Conservation (phyloP, 257 asterid species). For the Ilex asprella region DNA sequence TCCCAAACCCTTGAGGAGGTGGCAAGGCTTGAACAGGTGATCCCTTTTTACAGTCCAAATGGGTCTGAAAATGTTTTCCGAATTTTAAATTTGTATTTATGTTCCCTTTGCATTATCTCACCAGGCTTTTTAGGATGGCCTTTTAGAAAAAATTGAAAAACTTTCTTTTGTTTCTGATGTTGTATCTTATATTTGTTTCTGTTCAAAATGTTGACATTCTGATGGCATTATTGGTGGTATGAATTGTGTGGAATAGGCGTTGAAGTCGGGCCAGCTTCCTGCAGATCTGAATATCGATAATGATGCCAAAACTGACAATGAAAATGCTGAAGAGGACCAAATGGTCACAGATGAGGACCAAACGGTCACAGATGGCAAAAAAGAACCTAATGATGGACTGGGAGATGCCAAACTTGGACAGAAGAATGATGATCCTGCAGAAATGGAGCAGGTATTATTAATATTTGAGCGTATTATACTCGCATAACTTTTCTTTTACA, state of each 20-base stretch:
- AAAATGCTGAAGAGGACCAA: constrained; percentile 41
- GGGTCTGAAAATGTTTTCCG: neutral
- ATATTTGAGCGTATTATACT: neutral
- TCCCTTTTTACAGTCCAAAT: neutral
- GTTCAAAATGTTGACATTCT: too few relatives aligned
- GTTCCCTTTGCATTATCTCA: neutral
- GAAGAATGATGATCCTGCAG: constrained; percentile 54
- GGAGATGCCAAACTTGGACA: constrained; percentile 36
- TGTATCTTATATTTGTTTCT: too few relatives aligned
- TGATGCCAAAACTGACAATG: constrained; percentile 35
- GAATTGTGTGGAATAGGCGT: constrained; percentile 48
- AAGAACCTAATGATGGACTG: constrained; percentile 32
- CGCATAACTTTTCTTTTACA: too few relatives aligned
- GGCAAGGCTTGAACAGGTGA: constrained; percentile 98
- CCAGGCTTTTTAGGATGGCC: too few relatives aligned
- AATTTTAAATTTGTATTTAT: too few relatives aligned
- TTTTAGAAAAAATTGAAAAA: too few relatives aligned
- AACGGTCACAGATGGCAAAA: constrained; percentile 43
- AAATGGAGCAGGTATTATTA: constrained; percentile 69
- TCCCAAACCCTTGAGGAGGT: constrained; percentile 98
- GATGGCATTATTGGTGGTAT: constrained; percentile 3
- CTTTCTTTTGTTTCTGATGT: too few relatives aligned
- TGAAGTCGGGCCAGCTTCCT: constrained; percentile 94
- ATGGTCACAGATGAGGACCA: constrained; percentile 46
- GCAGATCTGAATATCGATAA: constrained; percentile 56